phyloP scores from a whole-genome alignment of 2,329 filamentous ascomycete genomes.

The Cordyceps militaris region DNA sequence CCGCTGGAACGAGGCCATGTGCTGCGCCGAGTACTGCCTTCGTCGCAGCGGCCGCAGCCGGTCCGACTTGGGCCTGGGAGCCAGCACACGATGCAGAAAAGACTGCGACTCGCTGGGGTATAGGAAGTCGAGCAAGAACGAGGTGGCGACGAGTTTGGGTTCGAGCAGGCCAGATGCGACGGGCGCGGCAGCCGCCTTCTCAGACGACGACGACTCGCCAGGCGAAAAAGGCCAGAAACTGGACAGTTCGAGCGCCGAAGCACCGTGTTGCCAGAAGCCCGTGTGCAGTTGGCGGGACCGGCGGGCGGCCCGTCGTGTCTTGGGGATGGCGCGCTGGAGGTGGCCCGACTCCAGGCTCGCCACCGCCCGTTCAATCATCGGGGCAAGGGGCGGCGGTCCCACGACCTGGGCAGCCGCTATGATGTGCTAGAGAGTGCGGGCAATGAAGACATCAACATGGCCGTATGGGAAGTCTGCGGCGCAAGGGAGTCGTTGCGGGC shows the following conservation, averaged over 20 bases:
- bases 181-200: slow-evolving; percentile 12
- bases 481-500: not conserved
- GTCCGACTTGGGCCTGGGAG: not conserved
- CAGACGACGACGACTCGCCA: slow-evolving; percentile 18
- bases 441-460: not conserved
- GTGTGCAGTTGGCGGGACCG: slow-evolving; percentile 39
- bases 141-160: slow-evolving; percentile 34
- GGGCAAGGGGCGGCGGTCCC: slow-evolving; percentile 15
- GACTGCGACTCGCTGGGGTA: slow-evolving; percentile 41
- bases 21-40: slow-evolving; percentile 8
- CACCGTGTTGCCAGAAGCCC: slow-evolving; percentile 49
- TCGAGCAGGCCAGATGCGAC: slow-evolving; percentile 17
- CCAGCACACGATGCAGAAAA: slow-evolving; percentile 30
- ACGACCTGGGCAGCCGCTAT: not conserved
- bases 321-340: slow-evolving; percentile 44
- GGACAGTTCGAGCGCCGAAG: slow-evolving; percentile 41
- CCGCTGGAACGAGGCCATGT: slow-evolving; percentile 2
- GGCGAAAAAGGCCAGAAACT: slow-evolving; percentile 30
- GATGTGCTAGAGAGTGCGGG: not conserved
- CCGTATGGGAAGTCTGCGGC: not conserved
- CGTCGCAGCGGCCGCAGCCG: slow-evolving; percentile 3
- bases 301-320: slow-evolving; percentile 28
- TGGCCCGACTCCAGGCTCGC: slow-evolving; percentile 49
- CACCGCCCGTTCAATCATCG: slow-evolving; percentile 53
- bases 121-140: slow-evolving; percentile 49